Evolutionary conservation across 2,329 filamentous ascomycete genomes (phyloP), one percentile per base, ranked within the genome.

Genomic region (Aspergillus sp.): DNA sequence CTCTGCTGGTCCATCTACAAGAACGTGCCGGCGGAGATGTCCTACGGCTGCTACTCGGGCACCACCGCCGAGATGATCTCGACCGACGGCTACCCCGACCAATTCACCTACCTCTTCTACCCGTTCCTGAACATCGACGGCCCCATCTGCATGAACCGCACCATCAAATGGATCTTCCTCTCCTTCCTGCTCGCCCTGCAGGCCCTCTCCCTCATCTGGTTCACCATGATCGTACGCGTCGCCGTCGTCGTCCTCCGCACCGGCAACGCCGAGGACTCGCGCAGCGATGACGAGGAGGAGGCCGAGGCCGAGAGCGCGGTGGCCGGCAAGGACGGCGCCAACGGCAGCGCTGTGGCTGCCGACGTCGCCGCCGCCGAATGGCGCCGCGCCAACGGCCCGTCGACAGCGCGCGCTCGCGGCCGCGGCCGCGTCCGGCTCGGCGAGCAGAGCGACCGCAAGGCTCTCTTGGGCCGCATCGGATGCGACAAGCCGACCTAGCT

Each of bases 221-320:
- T 97, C 66, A 81, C 79, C 57, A 88, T 96, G 85, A 96, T 97
- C 60, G 73, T 92, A 36, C 84, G 86, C 52, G 89, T 99, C 2
- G 91, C 91, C 19, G 80, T 88, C 57, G 86, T 87, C 56, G 91
- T 97, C 5, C 68, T 97, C 32, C 82, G 81, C 47, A 69, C 65
- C 16, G 92, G 93, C 29, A 83, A 84, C 29, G 91, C 93, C 4
- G 91, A 97, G 58, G 94, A 99, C 66, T 82, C 85, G 16, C 85
- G 94, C 51, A 96, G 90, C 58, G 93, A 97, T 62, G 90, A 91
- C 58, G 91, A 96, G 72, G 88, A 77, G 5, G 89, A 86, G 19
- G 25, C 25, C 25, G 86, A 82, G 2, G 84, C 62, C 40, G 57
- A n/a, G n/a, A n/a, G 57, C 2, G 49, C 58, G 45, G 60, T 55